Percentiles rank a stretch among this genome's conserved stretches.
These are phyloP conservation scores for Gymnopilus junonius DNA, from an alignment of 768 basidiomycete species.

Conservation along the genomic window DNA sequence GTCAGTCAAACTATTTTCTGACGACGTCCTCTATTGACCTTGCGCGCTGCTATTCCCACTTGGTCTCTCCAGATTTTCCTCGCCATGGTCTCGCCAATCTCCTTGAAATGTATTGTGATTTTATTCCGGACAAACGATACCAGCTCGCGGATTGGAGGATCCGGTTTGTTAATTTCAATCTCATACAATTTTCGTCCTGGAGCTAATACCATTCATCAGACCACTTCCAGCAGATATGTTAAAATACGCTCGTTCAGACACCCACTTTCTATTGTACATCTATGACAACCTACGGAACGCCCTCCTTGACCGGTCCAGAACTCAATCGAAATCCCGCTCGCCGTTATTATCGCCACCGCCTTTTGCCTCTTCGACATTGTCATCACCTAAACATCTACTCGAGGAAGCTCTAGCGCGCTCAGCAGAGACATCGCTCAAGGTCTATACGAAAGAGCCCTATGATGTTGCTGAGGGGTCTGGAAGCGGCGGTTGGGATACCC, in stretches of 20 bases:
- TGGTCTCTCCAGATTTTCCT: conserved; percentile 82
- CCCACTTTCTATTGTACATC: conserved; percentile 91
- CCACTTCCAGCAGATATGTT: conserved; percentile 91
- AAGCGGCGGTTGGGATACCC: conserved; percentile 73
- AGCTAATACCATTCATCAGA: not conserved
- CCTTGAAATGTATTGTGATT: conserved; percentile 88
- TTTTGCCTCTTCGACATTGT: conserved; percentile 23
- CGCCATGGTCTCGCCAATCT: conserved; percentile 84
- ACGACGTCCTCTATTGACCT: not conserved
- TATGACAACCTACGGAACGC: conserved; percentile 91
- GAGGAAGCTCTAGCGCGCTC: conserved; percentile 73
- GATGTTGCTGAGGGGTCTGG: conserved; percentile 69
- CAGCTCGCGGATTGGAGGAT: conserved; percentile 99
- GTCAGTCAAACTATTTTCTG: conserved; percentile 35
- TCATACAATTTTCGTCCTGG: not conserved
- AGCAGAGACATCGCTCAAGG: conserved; percentile 72
- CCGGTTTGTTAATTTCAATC: conserved; percentile 47
- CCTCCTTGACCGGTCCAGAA: conserved; percentile 71
- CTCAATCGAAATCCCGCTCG: conserved; percentile 43
- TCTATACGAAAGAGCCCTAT: conserved; percentile 72
- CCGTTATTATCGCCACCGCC: conserved; percentile 25
- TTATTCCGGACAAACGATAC: conserved; percentile 92
- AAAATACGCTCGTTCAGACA: conserved; percentile 92
- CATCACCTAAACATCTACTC: conserved; percentile 46
- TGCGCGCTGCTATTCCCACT: too few relatives aligned